Percentiles rank a stretch among this genome's conserved stretches.
Evolutionary conservation across 2,329 filamentous ascomycete species (phyloP).

Genomic region (Aspergillus udagawae): DNA sequence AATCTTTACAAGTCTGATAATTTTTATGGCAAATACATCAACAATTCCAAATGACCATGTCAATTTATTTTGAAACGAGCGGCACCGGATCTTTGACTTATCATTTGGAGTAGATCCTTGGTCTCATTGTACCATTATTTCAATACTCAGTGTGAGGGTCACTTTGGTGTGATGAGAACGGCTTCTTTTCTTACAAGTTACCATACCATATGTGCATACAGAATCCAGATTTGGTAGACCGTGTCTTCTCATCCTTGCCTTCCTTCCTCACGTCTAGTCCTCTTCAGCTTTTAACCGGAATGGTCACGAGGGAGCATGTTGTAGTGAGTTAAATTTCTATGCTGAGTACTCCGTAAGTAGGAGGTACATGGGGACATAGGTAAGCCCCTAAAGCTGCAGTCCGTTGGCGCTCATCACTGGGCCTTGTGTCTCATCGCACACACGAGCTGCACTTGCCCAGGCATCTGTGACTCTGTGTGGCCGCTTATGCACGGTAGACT

Average conservation of each 20-base stretch:
- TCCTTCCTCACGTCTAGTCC: not conserved
- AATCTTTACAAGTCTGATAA: conserved; percentile 10
- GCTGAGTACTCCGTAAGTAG: not conserved
- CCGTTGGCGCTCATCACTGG: not conserved
- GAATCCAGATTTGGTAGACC: not conserved
- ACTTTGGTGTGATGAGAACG: not conserved
- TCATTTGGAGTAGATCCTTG: not conserved
- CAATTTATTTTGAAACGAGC: conserved; percentile 1
- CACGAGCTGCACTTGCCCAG: conserved; percentile 9
- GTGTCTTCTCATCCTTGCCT: not conserved
- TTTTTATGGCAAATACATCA: conserved; percentile 3
- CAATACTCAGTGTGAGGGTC: not conserved
- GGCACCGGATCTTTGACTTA: not conserved
- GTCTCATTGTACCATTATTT: not conserved
- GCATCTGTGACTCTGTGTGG: conserved; percentile 7
- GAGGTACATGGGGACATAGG: not conserved
- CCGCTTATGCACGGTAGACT: conserved; percentile 20
- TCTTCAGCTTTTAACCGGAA: not conserved
- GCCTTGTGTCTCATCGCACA: not conserved
- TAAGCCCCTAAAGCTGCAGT: not conserved
- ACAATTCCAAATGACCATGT: conserved; percentile 16
- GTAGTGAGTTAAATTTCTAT: not conserved
- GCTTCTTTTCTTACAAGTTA: not conserved
- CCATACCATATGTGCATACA: not conserved
- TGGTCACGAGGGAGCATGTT: not conserved